Conservation (phyloP, 2,329 filamentous ascomycete genomes). For the Sphaerostilbella broomeana region DNA sequence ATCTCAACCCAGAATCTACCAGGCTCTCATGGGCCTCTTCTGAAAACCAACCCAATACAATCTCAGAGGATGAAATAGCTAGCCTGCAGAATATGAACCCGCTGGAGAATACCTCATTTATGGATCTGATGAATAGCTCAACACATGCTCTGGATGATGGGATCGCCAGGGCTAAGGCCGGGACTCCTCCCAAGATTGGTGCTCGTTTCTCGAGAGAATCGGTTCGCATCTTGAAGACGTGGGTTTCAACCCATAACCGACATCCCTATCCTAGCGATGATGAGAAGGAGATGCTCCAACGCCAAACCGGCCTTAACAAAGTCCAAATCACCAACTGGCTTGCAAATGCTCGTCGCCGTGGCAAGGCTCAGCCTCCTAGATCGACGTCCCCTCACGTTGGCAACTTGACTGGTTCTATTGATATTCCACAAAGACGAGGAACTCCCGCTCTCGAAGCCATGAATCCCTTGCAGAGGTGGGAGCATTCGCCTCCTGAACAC, state of each 20-base stretch:
- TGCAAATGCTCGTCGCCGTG: slow-evolving; percentile 76
- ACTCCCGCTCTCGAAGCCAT: slow-evolving; percentile 41
- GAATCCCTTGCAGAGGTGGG: slow-evolving; percentile 27
- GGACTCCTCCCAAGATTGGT: slow-evolving; percentile 53
- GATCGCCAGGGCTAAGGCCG: slow-evolving; percentile 18
- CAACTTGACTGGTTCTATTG: slow-evolving; percentile 56
- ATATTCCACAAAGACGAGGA: slow-evolving; percentile 60
- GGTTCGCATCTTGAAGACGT: slow-evolving; percentile 73
- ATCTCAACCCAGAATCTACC: slow-evolving; percentile 27
- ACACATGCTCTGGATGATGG: slow-evolving; percentile 5
- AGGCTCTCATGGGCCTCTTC: slow-evolving; percentile 31
- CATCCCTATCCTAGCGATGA: slow-evolving; percentile 86
- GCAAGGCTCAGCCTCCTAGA: slow-evolving; percentile 65
- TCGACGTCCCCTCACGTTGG: slow-evolving; percentile 63
- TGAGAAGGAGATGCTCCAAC: slow-evolving; percentile 74
- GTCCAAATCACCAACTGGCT: slow-evolving; percentile 89
- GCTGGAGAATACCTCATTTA: slow-evolving; percentile 20
- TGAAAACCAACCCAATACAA: slow-evolving; percentile 36
- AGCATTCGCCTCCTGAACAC: slow-evolving; percentile 52
- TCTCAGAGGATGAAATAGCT: slow-evolving; percentile 21
- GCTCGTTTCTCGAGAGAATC: slow-evolving; percentile 75
- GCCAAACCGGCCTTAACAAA: slow-evolving; percentile 71
- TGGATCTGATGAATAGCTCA: slow-evolving; percentile 21
- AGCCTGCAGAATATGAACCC: slow-evolving; percentile 20
- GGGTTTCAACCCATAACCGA: slow-evolving; percentile 71